These are phyloP conservation scores for Calonectria ilicicola DNA, from an alignment of 2,329 filamentous ascomycete species.

Conservation along the genomic window DNA sequence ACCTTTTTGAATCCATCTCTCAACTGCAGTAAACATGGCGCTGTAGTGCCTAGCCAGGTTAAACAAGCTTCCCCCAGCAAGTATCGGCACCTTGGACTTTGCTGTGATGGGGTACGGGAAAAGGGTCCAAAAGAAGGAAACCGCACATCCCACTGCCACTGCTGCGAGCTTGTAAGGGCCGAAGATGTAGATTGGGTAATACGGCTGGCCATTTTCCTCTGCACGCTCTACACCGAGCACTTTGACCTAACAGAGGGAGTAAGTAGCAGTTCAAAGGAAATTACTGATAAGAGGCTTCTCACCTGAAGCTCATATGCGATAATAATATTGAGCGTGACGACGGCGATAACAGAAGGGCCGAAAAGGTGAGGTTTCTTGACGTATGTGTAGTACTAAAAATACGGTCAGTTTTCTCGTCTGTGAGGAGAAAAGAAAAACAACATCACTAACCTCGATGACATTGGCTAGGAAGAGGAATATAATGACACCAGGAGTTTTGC, in stretches of 20 bases:
- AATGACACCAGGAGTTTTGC: slow-evolving; percentile 23
- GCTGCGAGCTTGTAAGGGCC: slow-evolving; percentile 25
- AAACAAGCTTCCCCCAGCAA: slow-evolving; percentile 18
- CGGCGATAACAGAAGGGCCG: slow-evolving; percentile 21
- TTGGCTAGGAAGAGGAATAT: slow-evolving; percentile 23
- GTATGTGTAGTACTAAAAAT: slow-evolving; percentile 20
- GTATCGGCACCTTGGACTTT: slow-evolving; percentile 23
- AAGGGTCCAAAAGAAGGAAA: slow-evolving; percentile 28
- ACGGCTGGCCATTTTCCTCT: slow-evolving; percentile 21
- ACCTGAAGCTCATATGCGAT: slow-evolving; percentile 31
- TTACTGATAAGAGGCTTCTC: background rate
- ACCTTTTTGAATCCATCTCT: slow-evolving; percentile 11
- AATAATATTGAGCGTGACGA: slow-evolving; percentile 27
- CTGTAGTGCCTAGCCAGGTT: slow-evolving; percentile 26
- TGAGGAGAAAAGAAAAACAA: background rate
- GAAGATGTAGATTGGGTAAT: slow-evolving; percentile 25
- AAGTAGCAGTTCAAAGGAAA: background rate
- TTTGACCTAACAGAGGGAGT: slow-evolving; percentile 11
- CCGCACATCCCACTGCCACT: slow-evolving; percentile 21
- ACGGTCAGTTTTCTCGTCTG: background rate
- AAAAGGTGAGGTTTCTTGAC: slow-evolving; percentile 27
- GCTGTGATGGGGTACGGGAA: slow-evolving; percentile 29
- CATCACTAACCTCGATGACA: slow-evolving; percentile 16
- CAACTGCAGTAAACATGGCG: slow-evolving; percentile 17
- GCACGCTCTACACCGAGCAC: slow-evolving; percentile 12